A percentile compares a stretch with the other conserved stretches of the same genome.
Evolutionary conservation across 78 protist genomes (phyloP).

Genomic region (Monosiga brevicollis): DNA sequence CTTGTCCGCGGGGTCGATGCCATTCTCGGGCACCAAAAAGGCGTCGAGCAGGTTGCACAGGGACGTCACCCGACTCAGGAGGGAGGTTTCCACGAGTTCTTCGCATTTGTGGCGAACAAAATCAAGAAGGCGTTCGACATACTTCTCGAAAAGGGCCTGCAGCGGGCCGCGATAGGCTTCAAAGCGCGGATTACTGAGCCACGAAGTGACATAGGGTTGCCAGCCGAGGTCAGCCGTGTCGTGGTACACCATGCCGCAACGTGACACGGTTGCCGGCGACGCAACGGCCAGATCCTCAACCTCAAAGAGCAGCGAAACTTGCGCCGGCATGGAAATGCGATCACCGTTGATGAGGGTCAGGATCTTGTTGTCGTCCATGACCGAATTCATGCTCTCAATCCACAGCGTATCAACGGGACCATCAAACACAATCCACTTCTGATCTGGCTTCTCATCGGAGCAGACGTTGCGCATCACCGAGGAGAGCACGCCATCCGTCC

Average conservation of each 20-base stretch:
- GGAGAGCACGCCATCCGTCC: conserved; percentile 97
- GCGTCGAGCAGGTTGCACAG: conserved; percentile 46
- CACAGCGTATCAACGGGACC: conserved; percentile 98
- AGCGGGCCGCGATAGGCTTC: not conserved
- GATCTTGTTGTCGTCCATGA: conserved; percentile 73
- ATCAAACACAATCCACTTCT: conserved; percentile 95
- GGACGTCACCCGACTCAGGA: conserved; percentile 28
- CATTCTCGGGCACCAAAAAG: conserved; percentile 45
- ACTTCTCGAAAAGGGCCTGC: conserved; percentile 19
- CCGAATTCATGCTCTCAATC: conserved; percentile 93
- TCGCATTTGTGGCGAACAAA: conserved; percentile 2
- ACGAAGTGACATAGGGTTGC: conserved; percentile 47
- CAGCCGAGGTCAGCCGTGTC: conserved; percentile 56
- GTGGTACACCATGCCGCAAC: conserved; percentile 79
- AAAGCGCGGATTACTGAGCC: conserved; percentile 30
- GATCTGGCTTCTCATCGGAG: conserved; percentile 65
- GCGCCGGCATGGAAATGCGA: conserved; percentile 59
- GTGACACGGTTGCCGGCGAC: conserved; percentile 85
- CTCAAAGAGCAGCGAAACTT: conserved; percentile 67
- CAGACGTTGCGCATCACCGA: conserved; percentile 65
- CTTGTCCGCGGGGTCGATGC: conserved; percentile 13
- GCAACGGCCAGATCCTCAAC: conserved; percentile 68
- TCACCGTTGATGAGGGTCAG: conserved; percentile 68
- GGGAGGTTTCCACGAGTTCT: conserved; percentile 35
- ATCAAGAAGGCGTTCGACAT: conserved; percentile 14